Conservation (phyloP, 2,329 filamentous ascomycete genomes). For the Claviceps citrina region DNA sequence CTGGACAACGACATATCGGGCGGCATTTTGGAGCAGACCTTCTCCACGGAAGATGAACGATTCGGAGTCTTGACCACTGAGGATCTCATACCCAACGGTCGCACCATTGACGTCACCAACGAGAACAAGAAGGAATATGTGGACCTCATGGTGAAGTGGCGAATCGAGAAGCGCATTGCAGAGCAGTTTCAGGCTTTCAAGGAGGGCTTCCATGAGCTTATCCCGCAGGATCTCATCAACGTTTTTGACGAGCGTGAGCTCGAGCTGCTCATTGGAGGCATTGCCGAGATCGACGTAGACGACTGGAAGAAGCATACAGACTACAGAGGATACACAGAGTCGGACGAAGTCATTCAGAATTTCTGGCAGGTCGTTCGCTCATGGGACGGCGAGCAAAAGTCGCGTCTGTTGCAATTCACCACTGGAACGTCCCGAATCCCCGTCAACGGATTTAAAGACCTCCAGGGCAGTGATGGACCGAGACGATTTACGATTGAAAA, state of each 20-base stretch:
- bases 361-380: constrained; percentile 97
- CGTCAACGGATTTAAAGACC: constrained; percentile 97
- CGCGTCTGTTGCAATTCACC: constrained; percentile 85
- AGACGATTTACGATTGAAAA: constrained; percentile 96
- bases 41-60: constrained; percentile 91
- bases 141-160: constrained; percentile 97
- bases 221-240: constrained; percentile 89
- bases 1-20: constrained; percentile 91
- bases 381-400: constrained; percentile 98
- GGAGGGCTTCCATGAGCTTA: constrained; percentile 92
- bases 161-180: constrained; percentile 94
- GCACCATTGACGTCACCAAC: constrained; percentile 90
- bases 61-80: constrained; percentile 91
- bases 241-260: constrained; percentile 97
- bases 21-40: constrained; percentile 85
- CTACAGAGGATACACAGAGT: constrained; percentile 95
- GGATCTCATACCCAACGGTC: constrained; percentile 78
- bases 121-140: constrained; percentile 99
- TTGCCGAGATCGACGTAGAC: constrained; percentile 98
- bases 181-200: constrained; percentile 98
- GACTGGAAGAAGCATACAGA: constrained; percentile 99
- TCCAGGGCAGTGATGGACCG: constrained; percentile 91
- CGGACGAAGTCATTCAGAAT: constrained; percentile 90
- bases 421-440: constrained; percentile 96
- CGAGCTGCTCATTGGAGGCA: constrained; percentile 91